phyloP scores from a whole-genome alignment of 2,329 filamentous ascomycete species.

The Bretziella fagacearum region DNA sequence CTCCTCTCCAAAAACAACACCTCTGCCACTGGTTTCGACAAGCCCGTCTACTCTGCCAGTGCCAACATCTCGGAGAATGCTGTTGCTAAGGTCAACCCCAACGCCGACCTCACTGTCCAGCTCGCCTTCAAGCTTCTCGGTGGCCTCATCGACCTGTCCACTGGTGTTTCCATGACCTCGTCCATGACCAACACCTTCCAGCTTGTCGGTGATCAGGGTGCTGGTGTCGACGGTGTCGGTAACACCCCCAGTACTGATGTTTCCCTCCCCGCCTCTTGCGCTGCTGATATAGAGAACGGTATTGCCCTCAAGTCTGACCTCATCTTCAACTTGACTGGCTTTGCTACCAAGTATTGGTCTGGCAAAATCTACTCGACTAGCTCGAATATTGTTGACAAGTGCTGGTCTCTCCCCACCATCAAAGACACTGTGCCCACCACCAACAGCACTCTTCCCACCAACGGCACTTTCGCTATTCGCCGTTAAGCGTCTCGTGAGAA shows the following conservation, averaged over 20 bases:
- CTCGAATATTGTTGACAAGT: conserved; percentile 2
- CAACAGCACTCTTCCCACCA: background rate
- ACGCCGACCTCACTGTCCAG: conserved; percentile 24
- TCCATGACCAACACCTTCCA: conserved; percentile 24
- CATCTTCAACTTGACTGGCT: background rate
- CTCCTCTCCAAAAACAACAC: conserved; percentile 20
- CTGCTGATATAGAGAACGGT: conserved; percentile 3
- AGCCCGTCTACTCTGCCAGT: conserved; percentile 22
- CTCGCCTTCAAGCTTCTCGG: conserved; percentile 23
- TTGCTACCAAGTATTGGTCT: conserved; percentile 5
- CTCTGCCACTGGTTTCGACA: conserved; percentile 21
- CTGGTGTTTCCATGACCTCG: conserved; percentile 24
- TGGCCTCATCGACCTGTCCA: conserved; percentile 23
- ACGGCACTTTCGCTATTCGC: background rate
- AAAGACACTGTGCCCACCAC: background rate
- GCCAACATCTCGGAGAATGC: conserved; percentile 22
- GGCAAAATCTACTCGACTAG: background rate
- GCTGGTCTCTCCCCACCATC: conserved; percentile 3
- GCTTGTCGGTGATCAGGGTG: conserved; percentile 2
- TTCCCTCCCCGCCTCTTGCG: background rate
- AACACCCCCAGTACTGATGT: background rate
- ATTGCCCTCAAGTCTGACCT: conserved; percentile 8
- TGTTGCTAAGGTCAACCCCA: conserved; percentile 21
- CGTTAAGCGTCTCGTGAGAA: background rate
- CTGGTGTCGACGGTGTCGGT: background rate